Evolutionary conservation across 1,139 yeast genomes (phyloP), one percentile per base, ranked within the genome.

Genomic region (Kodamaea fungicola): DNA sequence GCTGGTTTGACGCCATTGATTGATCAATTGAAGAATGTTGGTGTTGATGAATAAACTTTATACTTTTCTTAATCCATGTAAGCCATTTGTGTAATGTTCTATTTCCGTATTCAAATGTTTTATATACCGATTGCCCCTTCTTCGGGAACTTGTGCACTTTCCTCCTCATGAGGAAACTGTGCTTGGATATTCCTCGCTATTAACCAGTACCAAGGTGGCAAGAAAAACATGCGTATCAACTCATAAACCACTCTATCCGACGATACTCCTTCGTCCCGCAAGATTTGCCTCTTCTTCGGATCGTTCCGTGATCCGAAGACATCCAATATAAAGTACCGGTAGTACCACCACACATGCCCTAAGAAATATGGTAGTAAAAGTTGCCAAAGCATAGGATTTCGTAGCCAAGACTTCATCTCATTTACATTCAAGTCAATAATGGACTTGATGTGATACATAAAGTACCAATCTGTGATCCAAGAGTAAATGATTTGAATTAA

Each of bases 131-230:
- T 16, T 16, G 5, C 19, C 19, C n/a, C n/a, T n/a, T n/a, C 19
- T 16, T 16, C 19, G 3, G 19, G 19, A 16, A 5, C 19, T 16
- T 16, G 5, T 16, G 19, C 19, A 16, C 5, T 16, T 16, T 16
- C 19, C 5, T 16, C 19, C 5, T 16, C 19, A 16, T 16, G 5
- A 16, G 19, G 19, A 16, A 16, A 16, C 19, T 16, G 19, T 16
- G 19, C 10, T 22, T 12, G 9, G 4, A 27, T 27, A 9, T 28
- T 21, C 27, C 13, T 22, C 21, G 46, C 41, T 9, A 53, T 42
- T 7, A 52, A 31, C 68, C 70, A 64, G 44, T 67, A 65, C 72
- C 73, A 67, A 1, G 72, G 72, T 3, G 74, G 74, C 10, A 35
- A 31, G 2, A 48, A 33, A 29, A 63, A 35, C 3, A 61, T 21